A percentile compares a stretch with the other conserved stretches of the same genome.
Conservation (phyloP, 371 early-diverging fungal genomes). For the Mortierella polycephala region DNA sequence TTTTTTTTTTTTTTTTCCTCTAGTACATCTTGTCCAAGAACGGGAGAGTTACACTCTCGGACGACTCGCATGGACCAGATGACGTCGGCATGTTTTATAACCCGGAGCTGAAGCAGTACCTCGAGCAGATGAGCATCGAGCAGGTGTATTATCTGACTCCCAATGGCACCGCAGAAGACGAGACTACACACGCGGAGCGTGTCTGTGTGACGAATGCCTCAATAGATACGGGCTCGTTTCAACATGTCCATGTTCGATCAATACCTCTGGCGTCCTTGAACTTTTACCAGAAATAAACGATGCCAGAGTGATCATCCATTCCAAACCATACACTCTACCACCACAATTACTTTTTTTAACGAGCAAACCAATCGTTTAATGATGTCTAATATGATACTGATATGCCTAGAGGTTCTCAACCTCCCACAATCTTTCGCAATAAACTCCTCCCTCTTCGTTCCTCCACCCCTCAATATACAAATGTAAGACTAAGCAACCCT, state of each 20-base stretch:
- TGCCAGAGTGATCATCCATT: not conserved
- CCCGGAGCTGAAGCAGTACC: constrained; percentile 41
- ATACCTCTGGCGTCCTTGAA: constrained; percentile 21
- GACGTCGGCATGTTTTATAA: constrained; percentile 88
- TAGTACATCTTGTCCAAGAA: constrained; percentile 72
- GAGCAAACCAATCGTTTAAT: not conserved
- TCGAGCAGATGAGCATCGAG: constrained; percentile 37
- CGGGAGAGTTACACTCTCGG: constrained; percentile 86
- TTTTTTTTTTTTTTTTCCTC: not conserved
- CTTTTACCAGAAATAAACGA: constrained; percentile 6
- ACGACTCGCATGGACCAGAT: constrained; percentile 92
- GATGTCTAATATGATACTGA: not conserved
- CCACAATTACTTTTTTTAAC: no score
- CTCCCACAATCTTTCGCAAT: no score
- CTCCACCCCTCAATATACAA: not conserved
- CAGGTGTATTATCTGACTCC: constrained; percentile 37
- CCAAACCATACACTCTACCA: no score
- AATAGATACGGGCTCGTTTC: constrained; percentile 32
- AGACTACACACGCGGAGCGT: not conserved
- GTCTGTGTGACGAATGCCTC: constrained; percentile 8
- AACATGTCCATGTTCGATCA: constrained; percentile 41
- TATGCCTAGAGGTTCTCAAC: not conserved
- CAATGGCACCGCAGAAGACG: not conserved
- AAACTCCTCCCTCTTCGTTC: no score
- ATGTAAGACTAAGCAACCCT: not conserved